Evolutionary conservation across 805 yeast species (phyloP).

Genomic region (Kluyveromyces dobzhanskii): DNA sequence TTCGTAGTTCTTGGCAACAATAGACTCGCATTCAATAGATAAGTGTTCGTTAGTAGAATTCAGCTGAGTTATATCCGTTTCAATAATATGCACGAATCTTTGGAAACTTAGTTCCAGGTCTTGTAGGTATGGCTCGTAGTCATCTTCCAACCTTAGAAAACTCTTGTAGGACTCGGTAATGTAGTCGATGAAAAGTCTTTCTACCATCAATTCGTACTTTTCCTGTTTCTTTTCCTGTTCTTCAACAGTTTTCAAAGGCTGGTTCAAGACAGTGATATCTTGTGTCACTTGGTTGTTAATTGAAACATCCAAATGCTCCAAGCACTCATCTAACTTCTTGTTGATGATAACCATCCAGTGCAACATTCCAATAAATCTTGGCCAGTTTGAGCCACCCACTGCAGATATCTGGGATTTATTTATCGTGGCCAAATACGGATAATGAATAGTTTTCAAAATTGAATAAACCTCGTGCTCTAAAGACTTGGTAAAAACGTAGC

Average conservation of each 20-base stretch:
- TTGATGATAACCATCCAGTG: constrained; percentile 70
- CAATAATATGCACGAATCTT: constrained; percentile 40
- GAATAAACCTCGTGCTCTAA: constrained; percentile 70
- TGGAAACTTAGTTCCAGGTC: constrained; percentile 53
- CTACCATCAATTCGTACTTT: constrained; percentile 31
- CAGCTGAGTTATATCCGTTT: constrained; percentile 36
- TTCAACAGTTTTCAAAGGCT: constrained; percentile 19
- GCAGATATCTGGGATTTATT: constrained; percentile 83
- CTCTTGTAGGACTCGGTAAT: constrained; percentile 59
- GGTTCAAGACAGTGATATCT: constrained; percentile 21
- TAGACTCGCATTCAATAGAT: constrained; percentile 32
- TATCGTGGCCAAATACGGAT: constrained; percentile 74
- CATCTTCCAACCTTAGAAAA: constrained; percentile 57
- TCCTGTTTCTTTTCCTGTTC: constrained; percentile 27
- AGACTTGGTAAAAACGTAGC: constrained; percentile 56
- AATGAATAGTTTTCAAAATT: constrained; percentile 54
- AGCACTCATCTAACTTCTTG: constrained; percentile 31
- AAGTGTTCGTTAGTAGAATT: constrained; percentile 35
- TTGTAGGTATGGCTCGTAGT: constrained; percentile 43
- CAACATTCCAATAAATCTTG: constrained; percentile 68
- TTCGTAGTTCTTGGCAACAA: constrained; percentile 38
- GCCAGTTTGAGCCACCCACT: constrained; percentile 88
- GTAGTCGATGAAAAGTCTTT: constrained; percentile 47
- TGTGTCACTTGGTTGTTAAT: constrained; percentile 23
- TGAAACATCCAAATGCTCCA: constrained; percentile 17